A percentile compares a stretch with the other conserved stretches of the same genome.
These are phyloP conservation scores for Caryopteris hybrid DNA, from an alignment of 305 asterid species.

Conservation along the genomic window DNA sequence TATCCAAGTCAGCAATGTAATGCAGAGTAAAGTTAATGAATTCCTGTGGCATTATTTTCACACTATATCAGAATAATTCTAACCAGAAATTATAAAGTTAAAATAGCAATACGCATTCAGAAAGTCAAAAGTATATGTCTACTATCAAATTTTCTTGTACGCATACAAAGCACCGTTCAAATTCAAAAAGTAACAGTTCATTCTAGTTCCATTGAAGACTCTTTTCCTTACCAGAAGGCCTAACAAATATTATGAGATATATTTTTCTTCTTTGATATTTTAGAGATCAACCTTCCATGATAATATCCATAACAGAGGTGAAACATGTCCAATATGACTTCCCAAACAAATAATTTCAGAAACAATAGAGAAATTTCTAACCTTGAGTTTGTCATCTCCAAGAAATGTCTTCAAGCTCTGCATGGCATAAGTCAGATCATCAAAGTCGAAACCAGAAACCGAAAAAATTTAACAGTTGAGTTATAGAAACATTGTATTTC, in stretches of 20 bases:
- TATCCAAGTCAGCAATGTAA: slow-evolving; percentile 94
- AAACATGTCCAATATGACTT: background rate
- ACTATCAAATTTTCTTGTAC: background rate
- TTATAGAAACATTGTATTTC: background rate
- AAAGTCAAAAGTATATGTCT: background rate
- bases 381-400: slow-evolving; percentile 93
- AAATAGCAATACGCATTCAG: background rate
- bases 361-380: slow-evolving; percentile 22
- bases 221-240: background rate
- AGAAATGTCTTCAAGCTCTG: slow-evolving; percentile 88
- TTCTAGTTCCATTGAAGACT: background rate
- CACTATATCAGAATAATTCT: slow-evolving; percentile 11
- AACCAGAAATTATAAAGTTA: background rate
- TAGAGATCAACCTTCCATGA: background rate
- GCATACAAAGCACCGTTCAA: slow-evolving; percentile 2
- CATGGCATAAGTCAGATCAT: slow-evolving; percentile 19
- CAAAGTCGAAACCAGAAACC: slow-evolving; percentile 14
- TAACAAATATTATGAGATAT: background rate
- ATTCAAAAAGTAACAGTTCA: background rate
- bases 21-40: slow-evolving; percentile 86
- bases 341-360: slow-evolving; percentile 1
- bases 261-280: background rate
- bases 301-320: background rate
- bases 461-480: background rate
- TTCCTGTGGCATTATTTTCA: slow-evolving; percentile 57